Evolutionary conservation across 768 basidiomycete genomes (phyloP), one percentile per base, ranked within the genome.

Genomic region (Calocybe indica): DNA sequence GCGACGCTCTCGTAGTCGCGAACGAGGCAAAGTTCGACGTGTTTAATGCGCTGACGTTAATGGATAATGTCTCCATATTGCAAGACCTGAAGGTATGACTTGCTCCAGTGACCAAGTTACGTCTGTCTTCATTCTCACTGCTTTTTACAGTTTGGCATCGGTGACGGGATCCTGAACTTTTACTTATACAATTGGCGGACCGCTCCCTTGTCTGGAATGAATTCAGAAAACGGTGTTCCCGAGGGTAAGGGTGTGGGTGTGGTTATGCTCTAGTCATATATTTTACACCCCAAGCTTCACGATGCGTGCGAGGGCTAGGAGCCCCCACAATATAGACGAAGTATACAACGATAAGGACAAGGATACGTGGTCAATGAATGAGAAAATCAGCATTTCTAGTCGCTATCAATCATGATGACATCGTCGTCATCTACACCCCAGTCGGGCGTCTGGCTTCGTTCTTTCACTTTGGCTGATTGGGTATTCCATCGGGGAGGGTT

Each of bases 121-220:
- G 6, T 48, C 3, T 45, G 7, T 45, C 38, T 30, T 51, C 37
- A 47, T 15, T 45, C 35, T 46, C 42, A 47, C 50, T 43, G 14
- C 30, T 14, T 14, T 43, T 35, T 54, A 37, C 51, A 95, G 93
- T 98, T 97, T 59, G 95, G 92, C n/a, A 69, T 74, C 8, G 95
- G 92, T 4, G 90, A 95, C 59, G 96, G 96, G 1, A 78, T 85
- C 63, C 75, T 99, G 45, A 90, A 94, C 64, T 95, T 81, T 62
- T 94, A 94, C 62, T 63, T 94, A 49, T 97, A 96, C 70, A 99
- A 99, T 66, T 99, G 93, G 91, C 77, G 87, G 50, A 94, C 92
- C 9, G 68, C 80, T 10, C 75, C 81, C 2, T 69, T 98, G 48
- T 82, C 90, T 35, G 94, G 95, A 39, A 62, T 87, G 60, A 71